Evolutionary conservation across 345 rosid genomes (phyloP).

Genomic region (Kandelia obovata): DNA sequence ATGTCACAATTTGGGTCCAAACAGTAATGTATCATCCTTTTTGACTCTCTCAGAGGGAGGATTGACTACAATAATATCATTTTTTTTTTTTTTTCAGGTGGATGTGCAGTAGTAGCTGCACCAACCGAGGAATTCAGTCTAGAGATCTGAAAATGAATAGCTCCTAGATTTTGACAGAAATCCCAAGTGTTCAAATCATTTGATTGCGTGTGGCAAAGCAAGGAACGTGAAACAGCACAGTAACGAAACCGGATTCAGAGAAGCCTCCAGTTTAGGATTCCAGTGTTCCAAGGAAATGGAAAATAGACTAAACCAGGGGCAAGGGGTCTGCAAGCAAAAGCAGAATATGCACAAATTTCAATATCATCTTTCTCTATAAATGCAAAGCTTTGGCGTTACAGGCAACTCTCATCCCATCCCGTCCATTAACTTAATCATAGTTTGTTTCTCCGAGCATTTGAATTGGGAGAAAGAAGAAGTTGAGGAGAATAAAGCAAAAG

Average conservation of each 20-base stretch:
- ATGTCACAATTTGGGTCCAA: too few relatives aligned
- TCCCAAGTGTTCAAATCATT: background rate
- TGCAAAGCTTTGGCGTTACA: background rate
- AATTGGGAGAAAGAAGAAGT: too few relatives aligned
- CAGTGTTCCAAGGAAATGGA: constrained; percentile 31
- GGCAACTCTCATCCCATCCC: constrained; percentile 10
- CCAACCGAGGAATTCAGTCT: background rate
- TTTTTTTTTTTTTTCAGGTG: background rate
- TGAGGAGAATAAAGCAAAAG: background rate
- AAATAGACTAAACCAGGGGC: constrained; percentile 35
- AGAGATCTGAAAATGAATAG: background rate
- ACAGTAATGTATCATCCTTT: too few relatives aligned
- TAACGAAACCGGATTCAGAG: constrained; percentile 17
- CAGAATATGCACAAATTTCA: constrained; percentile 11
- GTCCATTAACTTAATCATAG: background rate
- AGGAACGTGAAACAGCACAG: background rate
- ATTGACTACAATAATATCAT: background rate
- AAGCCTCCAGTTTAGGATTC: constrained; percentile 37
- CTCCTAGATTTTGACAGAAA: constrained; percentile 8
- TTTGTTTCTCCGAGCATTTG: background rate
- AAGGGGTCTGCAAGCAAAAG: background rate
- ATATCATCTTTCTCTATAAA: constrained; percentile 21
- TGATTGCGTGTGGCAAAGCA: background rate
- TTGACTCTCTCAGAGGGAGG: too few relatives aligned
- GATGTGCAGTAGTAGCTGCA: too few relatives aligned